Percentiles rank a stretch among this genome's conserved stretches.
phyloP scores from a whole-genome alignment of 805 yeast species.

The Myxozyma neglecta region DNA sequence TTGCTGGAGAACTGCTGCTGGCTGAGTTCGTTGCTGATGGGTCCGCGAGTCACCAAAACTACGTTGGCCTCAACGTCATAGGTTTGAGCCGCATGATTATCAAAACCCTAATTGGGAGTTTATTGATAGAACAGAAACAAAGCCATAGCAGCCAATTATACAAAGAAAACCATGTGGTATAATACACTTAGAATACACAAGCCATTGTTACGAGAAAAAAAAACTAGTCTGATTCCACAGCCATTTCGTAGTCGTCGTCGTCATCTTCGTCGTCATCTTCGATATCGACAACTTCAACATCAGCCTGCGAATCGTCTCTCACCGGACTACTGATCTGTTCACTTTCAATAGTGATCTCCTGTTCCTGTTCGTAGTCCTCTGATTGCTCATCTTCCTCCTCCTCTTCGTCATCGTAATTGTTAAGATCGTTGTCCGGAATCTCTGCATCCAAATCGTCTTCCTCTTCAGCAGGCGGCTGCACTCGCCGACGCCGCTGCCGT shows the following conservation, averaged over 20 bases:
- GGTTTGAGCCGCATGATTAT: neutral
- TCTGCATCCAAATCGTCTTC: constrained; percentile 32
- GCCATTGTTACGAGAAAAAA: no score
- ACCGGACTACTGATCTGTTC: neutral
- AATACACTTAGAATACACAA: no score
- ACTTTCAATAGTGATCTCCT: constrained; percentile 9
- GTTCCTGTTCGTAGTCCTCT: constrained; percentile 16
- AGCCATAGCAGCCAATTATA: neutral
- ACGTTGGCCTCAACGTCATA: neutral
- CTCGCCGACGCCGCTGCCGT: constrained; percentile 35
- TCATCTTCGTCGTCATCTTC: constrained; percentile 11
- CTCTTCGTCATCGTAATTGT: constrained; percentile 24
- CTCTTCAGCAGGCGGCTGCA: neutral
- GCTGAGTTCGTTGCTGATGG: neutral
- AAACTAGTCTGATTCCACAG: constrained; percentile 22
- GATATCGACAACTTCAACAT: constrained; percentile 2
- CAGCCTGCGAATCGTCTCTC: neutral
- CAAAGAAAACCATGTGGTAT: neutral
- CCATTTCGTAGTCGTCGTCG: constrained; percentile 29
- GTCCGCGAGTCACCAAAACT: neutral
- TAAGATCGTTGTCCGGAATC: constrained; percentile 39
- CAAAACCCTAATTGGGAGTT: neutral
- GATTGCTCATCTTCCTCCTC: constrained; percentile 6
- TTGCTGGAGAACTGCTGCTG: neutral
- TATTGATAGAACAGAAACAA: neutral